Base-by-base conservation (phyloP, 2,329 filamentous ascomycete species). In the Cordyceps tenuipes region DNA sequence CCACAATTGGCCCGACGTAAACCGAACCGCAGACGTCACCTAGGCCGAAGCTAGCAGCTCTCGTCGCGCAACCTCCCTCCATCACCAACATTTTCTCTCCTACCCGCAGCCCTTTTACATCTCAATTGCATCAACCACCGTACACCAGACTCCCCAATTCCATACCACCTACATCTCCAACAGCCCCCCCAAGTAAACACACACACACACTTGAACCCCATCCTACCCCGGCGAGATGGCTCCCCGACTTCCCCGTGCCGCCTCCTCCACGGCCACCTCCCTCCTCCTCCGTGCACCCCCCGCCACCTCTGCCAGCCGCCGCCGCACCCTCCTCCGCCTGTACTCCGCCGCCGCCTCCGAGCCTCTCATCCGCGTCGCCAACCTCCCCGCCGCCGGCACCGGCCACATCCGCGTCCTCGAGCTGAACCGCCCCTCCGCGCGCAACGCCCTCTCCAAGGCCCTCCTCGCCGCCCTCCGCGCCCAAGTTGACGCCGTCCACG, bases 351-450 rank as follows among this genome's bases (percentile, higher is more conserved):
- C 78, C 64, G 72, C 75, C 41, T 66, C 75, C 48, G 72, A 79
- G 49, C 78, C 84, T 12, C 75, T 86, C 52, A 77, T 96, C 73
- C 86, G 87, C 69, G 82, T 90, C 65, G 87, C 84, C 62, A 85
- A 88, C 72, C 76, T 96, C 53, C 87, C 89, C 48, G 89, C 91
- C 3, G 86, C 91, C 0, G 84, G 87, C 69, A 84, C 84, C 19
- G 94, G 93, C 64, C 88, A 88, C 76, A 94, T 97, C 74, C 87
- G 91, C 62, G 82, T 97, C 64, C 84, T 97, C 60, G 88, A 93
- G 63, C 82, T 99, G 65, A 94, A 97, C 76, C 83, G 91, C 4
- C 91, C 91, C 0, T 73, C 82, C 9, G 88, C 92, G 41, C 89
- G 93, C 69, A 99, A 99, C 74, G 94, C 94, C 65, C 89, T 99